Evolutionary conservation across 768 basidiomycete species (phyloP).

Genomic region (Infundibulicybe gibba): DNA sequence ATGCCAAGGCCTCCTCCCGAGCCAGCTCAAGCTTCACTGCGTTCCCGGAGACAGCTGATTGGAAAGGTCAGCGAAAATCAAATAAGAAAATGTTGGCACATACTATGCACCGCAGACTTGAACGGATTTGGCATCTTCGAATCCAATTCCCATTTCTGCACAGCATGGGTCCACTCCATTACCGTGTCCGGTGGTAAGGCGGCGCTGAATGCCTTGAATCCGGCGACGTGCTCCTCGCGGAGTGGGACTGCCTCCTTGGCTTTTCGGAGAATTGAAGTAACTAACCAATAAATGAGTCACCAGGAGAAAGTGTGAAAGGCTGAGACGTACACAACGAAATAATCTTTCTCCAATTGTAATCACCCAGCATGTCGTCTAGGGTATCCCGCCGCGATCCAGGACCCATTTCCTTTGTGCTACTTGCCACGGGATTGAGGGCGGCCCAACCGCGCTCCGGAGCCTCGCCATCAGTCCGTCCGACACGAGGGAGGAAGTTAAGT

Average conservation of each 20-base stretch:
- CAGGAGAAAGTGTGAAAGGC: too few species aligned
- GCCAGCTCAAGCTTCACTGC: constrained; percentile 7
- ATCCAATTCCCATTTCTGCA: not conserved
- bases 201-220: not conserved
- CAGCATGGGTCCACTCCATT: not conserved
- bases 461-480: constrained; percentile 34
- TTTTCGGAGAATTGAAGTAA: not conserved
- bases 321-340: not conserved
- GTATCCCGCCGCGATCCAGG: constrained; percentile 15
- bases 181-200: not conserved
- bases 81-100: not conserved
- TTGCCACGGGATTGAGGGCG: constrained; percentile 21
- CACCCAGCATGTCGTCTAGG: constrained; percentile 31
- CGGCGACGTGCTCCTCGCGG: not conserved
- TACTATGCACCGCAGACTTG: not conserved
- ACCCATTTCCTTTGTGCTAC: constrained; percentile 36
- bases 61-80: not conserved
- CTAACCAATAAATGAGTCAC: too few species aligned
- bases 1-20: constrained; percentile 3
- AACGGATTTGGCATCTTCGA: not conserved
- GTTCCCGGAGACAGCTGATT: not conserved
- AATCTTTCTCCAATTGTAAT: constrained; percentile 31
- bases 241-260: not conserved
- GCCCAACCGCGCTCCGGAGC: constrained; percentile 25
- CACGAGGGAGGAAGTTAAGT: constrained; percentile 18